phyloP scores from a whole-genome alignment of 2,329 filamentous ascomycete species.

The Cadophora gregata region DNA sequence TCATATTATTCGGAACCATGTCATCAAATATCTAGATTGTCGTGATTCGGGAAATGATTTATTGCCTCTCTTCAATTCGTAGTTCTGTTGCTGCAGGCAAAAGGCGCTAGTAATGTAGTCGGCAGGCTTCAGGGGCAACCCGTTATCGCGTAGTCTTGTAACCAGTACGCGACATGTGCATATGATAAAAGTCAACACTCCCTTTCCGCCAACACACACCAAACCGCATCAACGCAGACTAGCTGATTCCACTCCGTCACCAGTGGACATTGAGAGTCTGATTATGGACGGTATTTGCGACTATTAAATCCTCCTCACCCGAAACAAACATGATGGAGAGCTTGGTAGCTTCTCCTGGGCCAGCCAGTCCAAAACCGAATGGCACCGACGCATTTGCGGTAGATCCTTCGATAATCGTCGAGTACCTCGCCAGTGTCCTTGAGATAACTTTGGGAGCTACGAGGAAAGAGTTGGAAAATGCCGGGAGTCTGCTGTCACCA shows the following conservation, averaged over 20 bases:
- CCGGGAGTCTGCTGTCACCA: slow-evolving; percentile 79
- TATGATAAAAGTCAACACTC: slow-evolving; percentile 31
- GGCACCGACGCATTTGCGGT: slow-evolving; percentile 54
- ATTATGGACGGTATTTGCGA: slow-evolving; percentile 27
- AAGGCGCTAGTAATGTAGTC: background rate
- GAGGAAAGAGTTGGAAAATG: slow-evolving; percentile 77
- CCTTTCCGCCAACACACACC: slow-evolving; percentile 20
- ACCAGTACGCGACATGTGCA: slow-evolving; percentile 15
- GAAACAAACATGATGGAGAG: slow-evolving; percentile 42
- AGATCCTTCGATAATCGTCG: slow-evolving; percentile 72
- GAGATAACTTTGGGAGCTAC: slow-evolving; percentile 77
- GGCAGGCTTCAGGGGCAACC: slow-evolving; percentile 8
- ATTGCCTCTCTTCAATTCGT: background rate
- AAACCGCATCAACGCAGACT: slow-evolving; percentile 24
- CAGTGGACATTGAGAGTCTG: slow-evolving; percentile 29
- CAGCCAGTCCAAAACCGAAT: slow-evolving; percentile 38
- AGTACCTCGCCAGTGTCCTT: slow-evolving; percentile 74
- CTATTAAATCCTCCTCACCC: slow-evolving; percentile 31
- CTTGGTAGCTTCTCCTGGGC: slow-evolving; percentile 40
- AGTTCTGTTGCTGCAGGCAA: background rate
- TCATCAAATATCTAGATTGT: background rate
- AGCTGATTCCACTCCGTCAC: slow-evolving; percentile 30
- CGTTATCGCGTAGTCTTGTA: background rate
- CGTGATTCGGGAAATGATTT: background rate
- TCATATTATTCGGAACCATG: background rate